A percentile compares a stretch with the other conserved stretches of the same genome.
Conservation (phyloP, 139 green algal genomes). For the Volvox reticuliferus region DNA sequence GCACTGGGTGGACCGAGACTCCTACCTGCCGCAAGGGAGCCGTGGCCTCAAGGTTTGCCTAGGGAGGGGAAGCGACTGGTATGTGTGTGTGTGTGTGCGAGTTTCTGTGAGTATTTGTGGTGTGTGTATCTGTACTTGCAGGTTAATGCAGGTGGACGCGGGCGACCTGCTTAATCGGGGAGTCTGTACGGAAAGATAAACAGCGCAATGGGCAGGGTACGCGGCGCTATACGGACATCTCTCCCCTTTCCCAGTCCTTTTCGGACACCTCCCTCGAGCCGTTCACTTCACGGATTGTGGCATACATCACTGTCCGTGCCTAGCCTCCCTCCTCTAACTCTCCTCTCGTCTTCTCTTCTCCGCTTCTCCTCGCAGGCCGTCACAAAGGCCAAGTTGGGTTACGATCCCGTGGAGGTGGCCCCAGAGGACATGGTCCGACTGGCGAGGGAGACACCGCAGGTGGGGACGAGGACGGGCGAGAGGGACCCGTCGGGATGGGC, state of each 20-base stretch:
- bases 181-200: too few relatives aligned
- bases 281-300: too few relatives aligned
- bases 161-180: too few relatives aligned
- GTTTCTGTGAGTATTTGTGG: neutral
- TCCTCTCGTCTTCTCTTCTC: neutral
- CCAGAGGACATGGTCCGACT: conserved; percentile 96
- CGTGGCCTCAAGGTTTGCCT: conserved; percentile 88
- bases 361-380: conserved; percentile 77
- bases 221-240: too few relatives aligned
- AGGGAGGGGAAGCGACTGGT: neutral
- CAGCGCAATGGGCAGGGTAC: too few relatives aligned
- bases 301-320: too few relatives aligned
- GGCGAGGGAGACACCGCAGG: conserved; percentile 72
- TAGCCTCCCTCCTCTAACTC: too few relatives aligned
- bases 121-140: too few relatives aligned
- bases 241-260: too few relatives aligned
- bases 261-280: too few relatives aligned
- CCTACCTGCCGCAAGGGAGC: conserved; percentile 96
- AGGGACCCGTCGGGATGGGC: too few relatives aligned
- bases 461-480: neutral
- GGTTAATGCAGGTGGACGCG: too few relatives aligned
- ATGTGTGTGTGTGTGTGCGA: neutral
- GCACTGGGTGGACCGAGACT: conserved; percentile 98
- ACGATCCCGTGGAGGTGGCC: conserved; percentile 95
- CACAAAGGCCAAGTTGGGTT: conserved; percentile 97